Percentiles rank a stretch among this genome's conserved stretches.
phyloP scores from a whole-genome alignment of 305 asterid species.

The Rubia tinctorum region DNA sequence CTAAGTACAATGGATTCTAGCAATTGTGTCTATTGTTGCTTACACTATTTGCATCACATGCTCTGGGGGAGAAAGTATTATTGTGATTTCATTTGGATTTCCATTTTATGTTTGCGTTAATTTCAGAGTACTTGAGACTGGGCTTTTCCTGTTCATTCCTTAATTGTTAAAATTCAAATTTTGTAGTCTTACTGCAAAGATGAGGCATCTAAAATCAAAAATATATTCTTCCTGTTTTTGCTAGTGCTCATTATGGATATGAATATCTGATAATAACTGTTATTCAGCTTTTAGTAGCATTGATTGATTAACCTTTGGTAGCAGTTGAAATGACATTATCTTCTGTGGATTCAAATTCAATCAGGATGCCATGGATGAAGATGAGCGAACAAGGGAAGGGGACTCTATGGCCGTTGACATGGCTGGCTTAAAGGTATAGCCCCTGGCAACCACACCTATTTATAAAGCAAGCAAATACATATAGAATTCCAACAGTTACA shows the following conservation, averaged over 20 bases:
- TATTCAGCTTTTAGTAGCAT: neutral
- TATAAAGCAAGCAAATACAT: neutral
- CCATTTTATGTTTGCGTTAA: neutral
- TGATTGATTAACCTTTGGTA: too few relatives aligned
- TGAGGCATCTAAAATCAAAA: neutral
- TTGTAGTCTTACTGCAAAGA: neutral
- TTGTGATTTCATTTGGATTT: neutral
- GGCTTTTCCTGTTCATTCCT: neutral
- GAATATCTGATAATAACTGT: neutral
- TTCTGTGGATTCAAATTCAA: neutral
- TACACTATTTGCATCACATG: neutral
- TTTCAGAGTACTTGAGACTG: neutral
- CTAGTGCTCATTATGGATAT: neutral
- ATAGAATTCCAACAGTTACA: neutral
- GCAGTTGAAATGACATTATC: neutral
- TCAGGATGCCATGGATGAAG: slow-evolving; percentile 37
- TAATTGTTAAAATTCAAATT: neutral
- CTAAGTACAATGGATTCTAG: too few relatives aligned
- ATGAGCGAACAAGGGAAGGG: slow-evolving; percentile 25
- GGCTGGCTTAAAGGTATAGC: slow-evolving; percentile 31
- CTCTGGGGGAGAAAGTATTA: neutral
- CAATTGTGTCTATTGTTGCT: neutral
- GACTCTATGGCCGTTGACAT: slow-evolving; percentile 22
- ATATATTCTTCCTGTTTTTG: neutral
- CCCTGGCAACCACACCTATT: slow-evolving; percentile 1